These are phyloP conservation scores for Termitomyces sp. DNA, from an alignment of 768 basidiomycete genomes.

Conservation along the genomic window DNA sequence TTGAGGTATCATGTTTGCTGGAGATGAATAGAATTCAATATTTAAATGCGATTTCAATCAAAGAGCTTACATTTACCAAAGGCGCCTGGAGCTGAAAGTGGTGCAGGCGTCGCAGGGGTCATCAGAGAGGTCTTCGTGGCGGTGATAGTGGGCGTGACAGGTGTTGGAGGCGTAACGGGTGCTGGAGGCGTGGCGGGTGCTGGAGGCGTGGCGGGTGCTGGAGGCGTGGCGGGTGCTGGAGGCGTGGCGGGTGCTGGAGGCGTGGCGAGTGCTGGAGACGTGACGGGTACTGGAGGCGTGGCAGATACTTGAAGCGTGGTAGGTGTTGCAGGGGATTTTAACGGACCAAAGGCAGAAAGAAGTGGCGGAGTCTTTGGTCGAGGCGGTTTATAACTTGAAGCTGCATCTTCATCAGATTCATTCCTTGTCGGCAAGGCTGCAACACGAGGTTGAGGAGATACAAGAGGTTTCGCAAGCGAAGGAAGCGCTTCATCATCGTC, in stretches of 20 bases:
- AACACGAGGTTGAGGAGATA: slow-evolving; percentile 33
- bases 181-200: not conserved
- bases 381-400: slow-evolving; percentile 17
- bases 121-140: not conserved
- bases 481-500: slow-evolving; percentile 32
- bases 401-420: slow-evolving; percentile 16
- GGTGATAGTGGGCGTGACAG: not conserved
- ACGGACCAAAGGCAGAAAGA: slow-evolving; percentile 24
- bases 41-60: not conserved
- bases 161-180: not conserved
- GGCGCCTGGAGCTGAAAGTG: not conserved
- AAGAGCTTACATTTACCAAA: slow-evolving; percentile 1
- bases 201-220: not conserved
- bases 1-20: not conserved
- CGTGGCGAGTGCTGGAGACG: slow-evolving; percentile 1
- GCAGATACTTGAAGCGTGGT: slow-evolving; percentile 1
- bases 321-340: slow-evolving; percentile 3
- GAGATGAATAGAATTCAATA: not conserved
- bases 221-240: not conserved
- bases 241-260: not conserved
- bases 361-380: slow-evolving; percentile 48
- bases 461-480: slow-evolving; percentile 24
- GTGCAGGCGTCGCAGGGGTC: not conserved
- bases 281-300: not conserved
- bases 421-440: slow-evolving; percentile 25